Conservation (phyloP, 2,329 filamentous ascomycete species). For the Clonostachys rhizophaga region DNA sequence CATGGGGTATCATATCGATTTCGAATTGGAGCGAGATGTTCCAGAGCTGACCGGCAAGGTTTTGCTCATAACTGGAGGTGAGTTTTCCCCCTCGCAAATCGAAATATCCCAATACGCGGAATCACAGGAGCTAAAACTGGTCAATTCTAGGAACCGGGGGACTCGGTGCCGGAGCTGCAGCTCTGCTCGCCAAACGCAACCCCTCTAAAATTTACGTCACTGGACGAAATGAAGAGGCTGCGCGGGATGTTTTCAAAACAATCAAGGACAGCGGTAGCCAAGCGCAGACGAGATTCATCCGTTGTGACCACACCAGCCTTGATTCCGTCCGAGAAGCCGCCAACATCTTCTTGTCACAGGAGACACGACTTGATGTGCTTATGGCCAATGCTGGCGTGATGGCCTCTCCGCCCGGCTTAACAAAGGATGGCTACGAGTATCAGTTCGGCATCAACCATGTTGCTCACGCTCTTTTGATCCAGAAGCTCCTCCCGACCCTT, state of each 20-base stretch:
- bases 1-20: too few species aligned
- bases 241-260: neutral
- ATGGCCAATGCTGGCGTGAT: constrained; percentile 14
- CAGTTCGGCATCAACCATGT: constrained; percentile 51
- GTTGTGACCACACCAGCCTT: constrained; percentile 41
- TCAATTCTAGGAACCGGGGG: neutral
- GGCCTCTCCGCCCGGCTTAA: constrained; percentile 5
- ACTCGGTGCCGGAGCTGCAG: neutral
- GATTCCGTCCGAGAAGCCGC: constrained; percentile 15
- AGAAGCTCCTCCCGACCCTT: constrained; percentile 36
- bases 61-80: constrained; percentile 1
- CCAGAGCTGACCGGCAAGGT: neutral
- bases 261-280: too few species aligned
- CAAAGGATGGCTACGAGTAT: constrained; percentile 13
- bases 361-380: constrained; percentile 9
- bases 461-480: constrained; percentile 46
- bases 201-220: neutral
- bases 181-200: neutral
- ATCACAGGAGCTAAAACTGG: too few species aligned
- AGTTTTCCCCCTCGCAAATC: too few species aligned
- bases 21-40: neutral
- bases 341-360: constrained; percentile 3
- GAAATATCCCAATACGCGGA: too few species aligned
- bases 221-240: neutral
- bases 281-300: neutral